Evolutionary conservation across 2,329 filamentous ascomycete species (phyloP).

Genomic region (Xylaria sp.): DNA sequence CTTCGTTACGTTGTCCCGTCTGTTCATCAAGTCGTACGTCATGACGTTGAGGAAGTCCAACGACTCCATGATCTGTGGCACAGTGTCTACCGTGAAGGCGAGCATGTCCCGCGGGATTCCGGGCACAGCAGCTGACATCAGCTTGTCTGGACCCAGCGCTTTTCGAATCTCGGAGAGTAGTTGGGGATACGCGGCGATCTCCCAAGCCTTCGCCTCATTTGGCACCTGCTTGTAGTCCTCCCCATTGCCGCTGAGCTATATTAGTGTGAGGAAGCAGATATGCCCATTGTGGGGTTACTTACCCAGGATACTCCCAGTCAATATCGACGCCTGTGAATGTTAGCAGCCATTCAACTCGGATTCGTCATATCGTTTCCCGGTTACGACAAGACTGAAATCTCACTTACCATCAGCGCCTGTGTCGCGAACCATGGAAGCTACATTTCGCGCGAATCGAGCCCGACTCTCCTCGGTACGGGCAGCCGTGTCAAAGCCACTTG

Average conservation of each 20-base stretch:
- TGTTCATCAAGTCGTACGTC: conserved; percentile 79
- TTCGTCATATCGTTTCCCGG: neutral
- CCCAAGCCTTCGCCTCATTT: conserved; percentile 67
- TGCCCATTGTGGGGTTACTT: conserved; percentile 27
- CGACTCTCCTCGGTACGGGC: conserved; percentile 61
- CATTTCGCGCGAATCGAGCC: conserved; percentile 66
- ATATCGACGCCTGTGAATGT: conserved; percentile 61
- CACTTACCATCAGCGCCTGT: conserved; percentile 67
- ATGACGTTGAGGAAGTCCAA: conserved; percentile 78
- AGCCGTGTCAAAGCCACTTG: conserved; percentile 63
- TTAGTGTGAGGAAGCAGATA: conserved; percentile 29
- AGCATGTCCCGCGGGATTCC: conserved; percentile 73
- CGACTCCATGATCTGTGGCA: conserved; percentile 67
- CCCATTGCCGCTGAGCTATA: conserved; percentile 67
- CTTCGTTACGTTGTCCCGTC: conserved; percentile 72
- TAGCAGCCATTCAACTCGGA: conserved; percentile 1
- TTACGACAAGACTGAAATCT: conserved; percentile 55
- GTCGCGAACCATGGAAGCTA: conserved; percentile 63
- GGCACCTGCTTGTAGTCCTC: conserved; percentile 73
- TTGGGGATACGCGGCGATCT: conserved; percentile 71
- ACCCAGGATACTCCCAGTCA: conserved; percentile 69
- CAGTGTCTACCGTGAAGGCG: conserved; percentile 68
- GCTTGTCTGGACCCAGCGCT: conserved; percentile 66
- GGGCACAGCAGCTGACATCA: conserved; percentile 75
- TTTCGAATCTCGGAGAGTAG: conserved; percentile 68